Conservation (phyloP, 306 rosid species). For the Hylodesmum podocarpum region DNA sequence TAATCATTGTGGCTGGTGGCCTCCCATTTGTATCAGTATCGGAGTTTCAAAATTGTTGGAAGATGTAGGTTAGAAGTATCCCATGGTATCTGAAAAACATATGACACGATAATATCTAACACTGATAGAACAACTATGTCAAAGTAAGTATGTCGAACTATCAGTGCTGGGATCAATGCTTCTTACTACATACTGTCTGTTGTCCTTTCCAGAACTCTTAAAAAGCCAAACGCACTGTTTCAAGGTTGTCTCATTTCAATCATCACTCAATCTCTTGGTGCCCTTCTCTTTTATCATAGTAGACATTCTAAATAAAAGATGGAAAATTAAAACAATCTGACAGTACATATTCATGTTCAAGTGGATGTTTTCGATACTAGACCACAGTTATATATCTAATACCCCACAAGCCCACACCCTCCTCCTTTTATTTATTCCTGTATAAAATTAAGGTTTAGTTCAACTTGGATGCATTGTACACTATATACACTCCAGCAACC, state of each 20-base stretch:
- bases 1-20: background rate
- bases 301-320: background rate
- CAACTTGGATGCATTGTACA: background rate
- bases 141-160: slow-evolving; percentile 4
- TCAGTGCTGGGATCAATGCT: background rate
- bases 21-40: background rate
- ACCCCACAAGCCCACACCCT: background rate
- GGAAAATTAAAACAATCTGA: background rate
- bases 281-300: slow-evolving; percentile 5
- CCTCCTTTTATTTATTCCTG: background rate
- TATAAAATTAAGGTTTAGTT: background rate
- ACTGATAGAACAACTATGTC: background rate
- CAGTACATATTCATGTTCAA: background rate
- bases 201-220: background rate
- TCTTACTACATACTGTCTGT: background rate
- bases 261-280: background rate
- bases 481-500: slow-evolving; percentile 6
- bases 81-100: background rate
- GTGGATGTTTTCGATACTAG: background rate
- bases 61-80: background rate
- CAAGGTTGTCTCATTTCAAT: background rate
- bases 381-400: background rate
- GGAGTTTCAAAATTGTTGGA: background rate
- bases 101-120: background rate
- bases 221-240: background rate